Base-by-base conservation (phyloP, 192 early-diverging fungal species). In the Linnemannia hyalina region DNA sequence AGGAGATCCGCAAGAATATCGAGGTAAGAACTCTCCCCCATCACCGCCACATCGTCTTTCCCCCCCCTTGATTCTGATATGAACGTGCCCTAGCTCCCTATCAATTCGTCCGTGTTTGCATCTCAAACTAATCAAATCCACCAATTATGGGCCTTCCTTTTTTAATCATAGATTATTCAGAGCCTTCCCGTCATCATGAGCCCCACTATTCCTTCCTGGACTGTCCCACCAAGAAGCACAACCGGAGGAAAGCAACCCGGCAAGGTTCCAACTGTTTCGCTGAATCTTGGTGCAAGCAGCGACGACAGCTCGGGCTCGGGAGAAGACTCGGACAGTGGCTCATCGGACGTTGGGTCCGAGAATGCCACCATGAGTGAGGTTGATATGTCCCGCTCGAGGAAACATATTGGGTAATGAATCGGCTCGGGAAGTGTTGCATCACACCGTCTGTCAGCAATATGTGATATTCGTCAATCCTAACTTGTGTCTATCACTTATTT, bases 201-300 rank as follows among this genome's bases (percentile, higher is more conserved):
- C 69, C 78, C 78, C 54, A 80, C 83, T 35, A 60, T 77, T 15
- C 70, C 83, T 20, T 54, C 83, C 9, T 77, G 74, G 74, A 78
- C 83, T 26, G 55, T 54, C 10, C 78, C 83, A 32, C 26, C 60
- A 42, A 74, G 83, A 29, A 80, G 70, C 73, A 29, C 52, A 4
- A 85, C 78, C 0, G 83, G 83, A 71, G 83, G 83, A 29, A 85
- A 85, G 70, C 83, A 80, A n/a, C 83, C 83, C 35, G 83, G 83
- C 42, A 85, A 85, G 60, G 41, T 85, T 23, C 83, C 83, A 20
- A 85, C 65, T 23, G 78, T 68, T 20, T 69, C 83, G 4, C 49
- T 71, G 15, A 54, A 57, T 20, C 18, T 76, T 36, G 74, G 69
- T 26, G 54, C 46, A 16, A 85, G 78, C 38, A 80, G 78, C 47